Evolutionary conservation across 202 grass and related monocot species (phyloP), one percentile per base, ranked within the genome.

Genomic region (Alloteropsis angusta): DNA sequence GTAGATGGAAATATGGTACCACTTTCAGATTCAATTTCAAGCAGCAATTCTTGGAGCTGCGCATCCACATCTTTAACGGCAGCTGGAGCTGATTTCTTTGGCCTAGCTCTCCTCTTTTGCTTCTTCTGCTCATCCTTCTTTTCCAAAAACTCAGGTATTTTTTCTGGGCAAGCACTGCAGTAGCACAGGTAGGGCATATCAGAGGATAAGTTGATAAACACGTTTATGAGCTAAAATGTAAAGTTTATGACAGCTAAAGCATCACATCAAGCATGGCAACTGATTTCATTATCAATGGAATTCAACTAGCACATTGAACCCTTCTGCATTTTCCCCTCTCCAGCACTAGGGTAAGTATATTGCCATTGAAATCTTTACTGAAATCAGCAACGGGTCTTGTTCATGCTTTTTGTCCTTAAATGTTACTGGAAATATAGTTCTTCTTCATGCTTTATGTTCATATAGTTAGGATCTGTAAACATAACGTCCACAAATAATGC

Each of bases 161-260:
- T 97, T 78, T 97, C 95, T 28, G 91, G 91, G 57, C 95, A 97
- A 28, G 89, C 91, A 65, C 95, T 97, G 95, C 57, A 86, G 38
- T 71, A 44, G 57, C 39, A 88, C 37, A 74, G 36, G 41, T 61
- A 73, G 80, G 37, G 18, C 12, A 66, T 68, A 60, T 76, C 56
- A 80, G 45, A 35, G 55, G 59, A 38, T 50, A 3, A 30, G 28
- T 30, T 30, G 28, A 30, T 30, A 30, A 30, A 30, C n/a, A 60
- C 45, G 21, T 37, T 54, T 35, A 30, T 0, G 22, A 23, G 49
- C 15, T 17, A 16, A 42, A 65, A 65, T 11, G 6, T 23, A 63
- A 43, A 39, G 0, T 52, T 57, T 48, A 61, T 32, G 9, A 19
- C 21, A 70, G 35, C 46, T 14, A 67, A 57, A 37, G 16, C 44